Conservation (phyloP, 192 early-diverging fungal species). For the Linnemannia hyalina region DNA sequence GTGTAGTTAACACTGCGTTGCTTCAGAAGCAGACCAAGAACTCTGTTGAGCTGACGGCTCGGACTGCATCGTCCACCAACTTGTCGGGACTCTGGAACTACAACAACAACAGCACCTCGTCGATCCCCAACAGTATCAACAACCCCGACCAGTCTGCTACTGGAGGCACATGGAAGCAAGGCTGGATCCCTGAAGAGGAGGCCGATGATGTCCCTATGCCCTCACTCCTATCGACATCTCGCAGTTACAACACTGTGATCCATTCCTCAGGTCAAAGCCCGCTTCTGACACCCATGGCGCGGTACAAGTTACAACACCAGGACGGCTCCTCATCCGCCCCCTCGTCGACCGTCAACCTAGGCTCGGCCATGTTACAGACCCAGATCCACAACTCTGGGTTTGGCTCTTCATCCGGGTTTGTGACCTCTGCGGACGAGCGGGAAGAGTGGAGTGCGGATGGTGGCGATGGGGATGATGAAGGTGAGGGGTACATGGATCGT, state of each 20-base stretch:
- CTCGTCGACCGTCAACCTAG: conserved; percentile 30
- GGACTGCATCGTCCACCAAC: conserved; percentile 33
- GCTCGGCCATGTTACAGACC: background rate
- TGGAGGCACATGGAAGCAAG: conserved; percentile 37
- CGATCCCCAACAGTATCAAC: conserved; percentile 3
- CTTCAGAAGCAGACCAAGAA: conserved; percentile 26
- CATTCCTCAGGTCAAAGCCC: conserved; percentile 26
- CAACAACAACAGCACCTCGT: conserved; percentile 8
- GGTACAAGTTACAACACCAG: conserved; percentile 39
- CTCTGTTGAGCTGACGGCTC: conserved; percentile 45
- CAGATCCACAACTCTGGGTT: background rate
- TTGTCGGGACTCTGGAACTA: conserved; percentile 19
- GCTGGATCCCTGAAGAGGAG: conserved; percentile 52
- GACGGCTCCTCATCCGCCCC: conserved; percentile 49
- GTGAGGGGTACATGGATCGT: conserved; percentile 27
- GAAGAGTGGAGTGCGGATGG: conserved; percentile 54
- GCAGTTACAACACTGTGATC: conserved; percentile 32
- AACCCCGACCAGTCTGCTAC: conserved; percentile 10
- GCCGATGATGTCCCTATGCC: conserved; percentile 38
- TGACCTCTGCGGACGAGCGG: conserved; percentile 46
- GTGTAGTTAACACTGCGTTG: conserved; percentile 50
- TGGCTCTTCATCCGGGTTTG: conserved; percentile 25
- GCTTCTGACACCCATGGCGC: conserved; percentile 40
- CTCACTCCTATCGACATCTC: conserved; percentile 31
- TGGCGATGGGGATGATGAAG: conserved; percentile 47